Evolutionary conservation across 352 stramenopile genomes (phyloP).

Genomic region (Discostella stelligera): DNA sequence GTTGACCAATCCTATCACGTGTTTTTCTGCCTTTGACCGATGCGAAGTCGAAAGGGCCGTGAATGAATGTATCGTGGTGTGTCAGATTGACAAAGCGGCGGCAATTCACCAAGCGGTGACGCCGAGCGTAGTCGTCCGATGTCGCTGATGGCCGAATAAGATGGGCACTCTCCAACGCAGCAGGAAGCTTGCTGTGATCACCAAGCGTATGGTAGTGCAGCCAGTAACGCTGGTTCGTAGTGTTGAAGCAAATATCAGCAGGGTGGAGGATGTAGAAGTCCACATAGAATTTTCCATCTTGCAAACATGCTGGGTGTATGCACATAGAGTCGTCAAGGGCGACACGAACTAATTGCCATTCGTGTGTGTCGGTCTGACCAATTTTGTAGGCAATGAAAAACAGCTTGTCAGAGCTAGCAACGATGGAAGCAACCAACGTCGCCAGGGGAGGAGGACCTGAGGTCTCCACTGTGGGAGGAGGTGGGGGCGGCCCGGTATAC

Average conservation of each 20-base stretch:
- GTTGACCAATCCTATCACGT: not conserved
- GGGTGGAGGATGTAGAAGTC: not conserved
- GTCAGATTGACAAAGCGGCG: not conserved
- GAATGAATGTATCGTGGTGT: not conserved
- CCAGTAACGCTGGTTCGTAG: constrained; percentile 7
- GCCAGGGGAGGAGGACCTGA: not conserved
- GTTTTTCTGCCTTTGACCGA: not conserved
- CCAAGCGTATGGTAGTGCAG: not conserved
- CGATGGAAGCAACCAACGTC: not conserved
- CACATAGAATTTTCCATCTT: constrained; percentile 5
- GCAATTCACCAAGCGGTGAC: not conserved
- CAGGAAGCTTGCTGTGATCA: not conserved
- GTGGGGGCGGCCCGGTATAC: constrained; percentile 14
- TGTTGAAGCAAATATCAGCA: not conserved
- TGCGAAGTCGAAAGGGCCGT: constrained; percentile 1
- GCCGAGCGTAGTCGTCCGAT: constrained; percentile 2
- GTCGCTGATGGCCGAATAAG: constrained; percentile 12
- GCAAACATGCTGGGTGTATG: not conserved
- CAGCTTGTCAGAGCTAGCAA: not conserved
- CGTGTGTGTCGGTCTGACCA: not conserved
- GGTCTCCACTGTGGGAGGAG: not conserved
- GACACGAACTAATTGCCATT: constrained; percentile 5
- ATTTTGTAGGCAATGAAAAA: constrained; percentile 5
- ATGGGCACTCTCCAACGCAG: not conserved
- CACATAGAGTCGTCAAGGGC: not conserved